Evolutionary conservation across 176 grass and related monocot genomes (phyloP), one percentile per base, ranked within the genome.

Genomic region (Eleusine indica): DNA sequence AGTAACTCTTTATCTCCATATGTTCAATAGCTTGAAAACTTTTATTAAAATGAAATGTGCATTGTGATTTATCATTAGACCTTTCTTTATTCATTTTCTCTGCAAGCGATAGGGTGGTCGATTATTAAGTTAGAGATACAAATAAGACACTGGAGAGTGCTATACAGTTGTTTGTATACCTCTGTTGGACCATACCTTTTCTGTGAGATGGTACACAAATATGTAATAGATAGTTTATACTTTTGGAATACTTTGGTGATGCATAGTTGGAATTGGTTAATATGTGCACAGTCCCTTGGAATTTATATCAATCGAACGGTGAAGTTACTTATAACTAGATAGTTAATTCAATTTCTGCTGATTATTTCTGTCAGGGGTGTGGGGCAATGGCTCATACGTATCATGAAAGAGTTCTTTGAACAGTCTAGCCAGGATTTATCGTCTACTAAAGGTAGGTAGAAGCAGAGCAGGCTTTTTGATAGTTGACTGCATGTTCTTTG

Each of bases 321-420:
- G 57, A 61, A 25, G n/a, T 61, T 61, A 7, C 57, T 61, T 22
- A 7, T 61, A 61, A 22, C 57, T 10, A 25, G 7, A 25, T 61
- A 25, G 57, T 61, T 61, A 61, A 22, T 61, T 61, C 57, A 61
- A 25, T 10, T 61, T 25, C 17, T 75, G 46, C 32, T 30, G 10
- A 52, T 63, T 37, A 63, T 74, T 80, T 37, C 66, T 69, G 62
- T 56, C 47, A 98, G 95, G 82, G 95, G 95, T 53, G 88, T 94
- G 17, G 95, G 92, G 3, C 73, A 73, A 73, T 98, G 88, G 88
- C 79, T 94, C 15, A 83, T 79, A 57, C 86, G 71, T 47, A 37
- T 1, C 28, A 91, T 98, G 88, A 85, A 86, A 86, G 92, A 43
- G 35, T 93, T 78, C 75, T 94, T 98, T 85, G 71, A 68, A 35